phyloP scores from a whole-genome alignment of 2,329 filamentous ascomycete genomes.

The Ceratocystis albifundus region DNA sequence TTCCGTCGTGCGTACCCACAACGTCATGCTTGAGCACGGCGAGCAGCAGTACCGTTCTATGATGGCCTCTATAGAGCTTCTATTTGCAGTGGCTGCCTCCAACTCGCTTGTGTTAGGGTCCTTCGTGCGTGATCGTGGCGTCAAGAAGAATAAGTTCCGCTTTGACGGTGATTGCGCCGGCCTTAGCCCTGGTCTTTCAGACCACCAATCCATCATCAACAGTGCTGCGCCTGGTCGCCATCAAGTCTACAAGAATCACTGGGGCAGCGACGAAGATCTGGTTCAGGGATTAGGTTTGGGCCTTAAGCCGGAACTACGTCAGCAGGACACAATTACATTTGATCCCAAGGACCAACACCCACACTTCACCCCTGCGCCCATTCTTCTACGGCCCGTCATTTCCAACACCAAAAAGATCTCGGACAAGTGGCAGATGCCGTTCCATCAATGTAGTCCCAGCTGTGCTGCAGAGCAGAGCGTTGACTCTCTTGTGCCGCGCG shows the following conservation, averaged over 20 bases:
- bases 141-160: constrained; percentile 81
- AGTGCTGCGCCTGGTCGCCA: constrained; percentile 34
- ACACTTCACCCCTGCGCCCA: constrained; percentile 32
- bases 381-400: not conserved
- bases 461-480: constrained; percentile 35
- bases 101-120: constrained; percentile 86
- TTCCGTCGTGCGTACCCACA: constrained; percentile 69
- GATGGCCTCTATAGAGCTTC: constrained; percentile 77
- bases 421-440: constrained; percentile 39
- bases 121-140: constrained; percentile 78
- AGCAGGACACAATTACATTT: constrained; percentile 20
- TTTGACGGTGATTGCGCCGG: constrained; percentile 25
- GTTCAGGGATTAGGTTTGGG: constrained; percentile 68
- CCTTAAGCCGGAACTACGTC: constrained; percentile 42
- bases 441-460: constrained; percentile 30
- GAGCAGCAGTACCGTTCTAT: constrained; percentile 80
- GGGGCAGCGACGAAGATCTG: constrained; percentile 86
- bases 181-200: constrained; percentile 8
- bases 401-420: constrained; percentile 28
- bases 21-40: constrained; percentile 58
- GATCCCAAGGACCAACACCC: constrained; percentile 27
- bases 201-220: constrained; percentile 22
- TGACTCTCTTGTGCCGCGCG: constrained; percentile 34
- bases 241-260: constrained; percentile 43
- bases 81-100: constrained; percentile 76